Conservation (phyloP, 2,329 filamentous ascomycete genomes). For the Aureobasidium namibiae region DNA sequence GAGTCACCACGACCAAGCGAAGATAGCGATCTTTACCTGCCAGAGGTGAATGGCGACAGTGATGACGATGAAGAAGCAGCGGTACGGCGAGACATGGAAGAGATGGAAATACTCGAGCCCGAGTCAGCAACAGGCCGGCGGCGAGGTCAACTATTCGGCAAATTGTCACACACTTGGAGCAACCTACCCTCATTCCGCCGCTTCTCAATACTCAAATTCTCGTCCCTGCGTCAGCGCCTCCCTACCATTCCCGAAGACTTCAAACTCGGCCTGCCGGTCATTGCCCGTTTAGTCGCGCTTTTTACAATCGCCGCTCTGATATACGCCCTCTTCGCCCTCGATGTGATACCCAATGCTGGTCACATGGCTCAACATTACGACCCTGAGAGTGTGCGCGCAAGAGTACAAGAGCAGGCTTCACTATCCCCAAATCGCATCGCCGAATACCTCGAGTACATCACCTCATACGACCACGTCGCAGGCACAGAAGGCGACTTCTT, state of each 20-base stretch:
- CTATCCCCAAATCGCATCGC: slow-evolving; percentile 51
- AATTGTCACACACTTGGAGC: slow-evolving; percentile 50
- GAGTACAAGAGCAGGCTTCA: slow-evolving; percentile 60
- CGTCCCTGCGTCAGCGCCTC: slow-evolving; percentile 17
- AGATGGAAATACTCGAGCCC: slow-evolving; percentile 74
- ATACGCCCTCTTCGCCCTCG: slow-evolving; percentile 78
- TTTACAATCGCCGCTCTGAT: slow-evolving; percentile 68
- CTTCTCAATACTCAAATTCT: slow-evolving; percentile 28
- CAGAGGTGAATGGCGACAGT: slow-evolving; percentile 45
- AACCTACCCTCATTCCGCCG: slow-evolving; percentile 41
- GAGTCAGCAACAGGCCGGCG: slow-evolving; percentile 20
- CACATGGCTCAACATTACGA: slow-evolving; percentile 66
- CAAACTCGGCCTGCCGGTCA: slow-evolving; percentile 52
- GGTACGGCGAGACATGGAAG: slow-evolving; percentile 73
- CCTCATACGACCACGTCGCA: slow-evolving; percentile 79
- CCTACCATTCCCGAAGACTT: slow-evolving; percentile 40
- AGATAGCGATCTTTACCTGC: slow-evolving; percentile 44
- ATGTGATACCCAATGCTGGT: slow-evolving; percentile 64
- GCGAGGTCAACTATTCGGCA: slow-evolving; percentile 35
- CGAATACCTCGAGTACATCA: slow-evolving; percentile 68
- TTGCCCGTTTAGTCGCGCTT: slow-evolving; percentile 67
- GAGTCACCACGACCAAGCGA: slow-evolving; percentile 64
- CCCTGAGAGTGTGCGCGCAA: slow-evolving; percentile 69
- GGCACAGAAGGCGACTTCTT: slow-evolving; percentile 91
- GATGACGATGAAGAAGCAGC: slow-evolving; percentile 46